Base-by-base conservation (phyloP, 306 rosid species). In the Cucurbita ficifolia region DNA sequence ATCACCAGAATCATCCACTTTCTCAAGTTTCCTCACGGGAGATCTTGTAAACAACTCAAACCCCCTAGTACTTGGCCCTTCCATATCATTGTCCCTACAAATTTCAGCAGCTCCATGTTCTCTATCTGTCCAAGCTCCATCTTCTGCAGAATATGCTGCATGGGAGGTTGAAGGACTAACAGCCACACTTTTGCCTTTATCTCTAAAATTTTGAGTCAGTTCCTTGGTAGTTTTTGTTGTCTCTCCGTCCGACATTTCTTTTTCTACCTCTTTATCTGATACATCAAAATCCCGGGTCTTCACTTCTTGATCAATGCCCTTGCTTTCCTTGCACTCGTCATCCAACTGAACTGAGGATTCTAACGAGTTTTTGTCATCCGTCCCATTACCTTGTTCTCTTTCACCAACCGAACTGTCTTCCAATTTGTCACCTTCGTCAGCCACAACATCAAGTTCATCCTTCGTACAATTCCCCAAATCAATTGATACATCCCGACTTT, bases 31-130 rank as follows among this genome's bases (percentile, higher is more conserved):
- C 50, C 95, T 89, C 57, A 94, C 95, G 2, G 99, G 97, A 59
- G 97, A 94, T 52, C 81, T 84, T 3, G 90, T 73, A 83, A 94
- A 94, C 81, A 94, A 77, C 81, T 94, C 96, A 6, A 94, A 94
- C 2, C 92, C 97, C 79, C 96, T 89, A 10, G 88, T 85, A 75
- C 96, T 91, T 12, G 94, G 97, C 24, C 96, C 97, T 84, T 90
- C 98, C 86, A 83, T 83, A 56, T 75, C 89, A 81, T 76, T 86
- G 48, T 72, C 84, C 78, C 79, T 51, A 69, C 88, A 70, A 38
- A 73, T 64, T 5, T 84, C 49, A 4, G 82, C 75, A 69, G 86
- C 87, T 81, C 84, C 83, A 8, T 81, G 76, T 46, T 87, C 91
- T 79, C 87, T 84, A 17, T 76, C 89, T 63, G 35, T 77, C 92